Evolutionary conservation across 2,329 filamentous ascomycete genomes (phyloP).

Genomic region (Talaromyces sp.): DNA sequence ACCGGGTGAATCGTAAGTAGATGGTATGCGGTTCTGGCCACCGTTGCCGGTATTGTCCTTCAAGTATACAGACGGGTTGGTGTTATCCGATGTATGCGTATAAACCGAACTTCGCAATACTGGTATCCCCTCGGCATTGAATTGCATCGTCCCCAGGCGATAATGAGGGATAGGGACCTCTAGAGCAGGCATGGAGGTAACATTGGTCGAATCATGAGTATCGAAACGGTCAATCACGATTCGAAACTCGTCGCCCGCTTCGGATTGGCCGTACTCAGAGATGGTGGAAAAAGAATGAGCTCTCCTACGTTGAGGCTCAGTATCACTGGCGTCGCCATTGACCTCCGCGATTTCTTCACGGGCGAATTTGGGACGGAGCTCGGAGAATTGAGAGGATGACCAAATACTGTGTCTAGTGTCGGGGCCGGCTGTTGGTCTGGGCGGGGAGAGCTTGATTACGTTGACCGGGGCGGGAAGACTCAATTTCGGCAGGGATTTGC

Average conservation of each 20-base stretch:
- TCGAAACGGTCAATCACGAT: conserved; percentile 73
- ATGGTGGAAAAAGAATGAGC: conserved; percentile 75
- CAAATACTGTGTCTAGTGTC: conserved; percentile 36
- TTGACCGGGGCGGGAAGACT: conserved; percentile 54
- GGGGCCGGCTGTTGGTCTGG: conserved; percentile 28
- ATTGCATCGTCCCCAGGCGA: conserved; percentile 75
- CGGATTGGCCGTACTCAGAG: conserved; percentile 56
- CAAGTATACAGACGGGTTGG: conserved; percentile 61
- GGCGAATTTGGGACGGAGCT: conserved; percentile 30
- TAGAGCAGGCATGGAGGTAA: conserved; percentile 59
- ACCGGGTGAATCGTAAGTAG: conserved; percentile 27
- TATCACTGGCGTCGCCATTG: conserved; percentile 21
- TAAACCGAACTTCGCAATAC: conserved; percentile 78
- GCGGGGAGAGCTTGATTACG: conserved; percentile 51
- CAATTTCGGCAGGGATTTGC: conserved; percentile 9
- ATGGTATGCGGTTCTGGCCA: conserved; percentile 23
- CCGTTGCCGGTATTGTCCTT: conserved; percentile 27
- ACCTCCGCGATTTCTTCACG: conserved; percentile 28
- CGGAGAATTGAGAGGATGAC: conserved; percentile 43
- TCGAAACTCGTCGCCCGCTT: conserved; percentile 66
- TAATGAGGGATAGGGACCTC: conserved; percentile 80
- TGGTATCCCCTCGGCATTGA: conserved; percentile 72
- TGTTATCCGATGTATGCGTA: conserved; percentile 66
- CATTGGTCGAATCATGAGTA: conserved; percentile 54
- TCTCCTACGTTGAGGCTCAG: conserved; percentile 51